Base-by-base conservation (phyloP, 805 yeast species). In the Pichia occidentalis region DNA sequence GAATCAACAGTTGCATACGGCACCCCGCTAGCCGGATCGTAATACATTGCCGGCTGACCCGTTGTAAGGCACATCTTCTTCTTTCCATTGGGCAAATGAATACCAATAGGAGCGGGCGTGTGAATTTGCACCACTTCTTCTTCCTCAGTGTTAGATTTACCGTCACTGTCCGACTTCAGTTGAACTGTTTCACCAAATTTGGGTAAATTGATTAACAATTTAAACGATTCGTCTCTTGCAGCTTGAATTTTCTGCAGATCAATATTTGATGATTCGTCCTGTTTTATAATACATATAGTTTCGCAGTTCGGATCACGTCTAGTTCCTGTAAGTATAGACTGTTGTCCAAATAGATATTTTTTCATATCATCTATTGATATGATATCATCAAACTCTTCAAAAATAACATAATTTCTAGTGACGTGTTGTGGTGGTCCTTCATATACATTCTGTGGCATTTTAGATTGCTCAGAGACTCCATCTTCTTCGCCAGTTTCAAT, bases 21-120 rank as follows among this genome's bases (percentile, higher is more conserved):
- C 36, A 92, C 73, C 25, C 95, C 95, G 21, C 82, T 77, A 25
- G 75, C 70, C 0, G 97, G 97, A 64, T 90, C 97, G 46, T 82
- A 78, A 59, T 85, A 90, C 52, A 76, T 72, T 13, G 92, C 95
- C 32, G 77, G 79, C 34, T 71, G 71, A 3, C 95, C 95, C 3
- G 86, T 77, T 30, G 88, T 77, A 19, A 80, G 64, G 68, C 95
- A 82, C 50, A 69, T 60, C 59, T 76, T 72, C 57, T 75, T 78
- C 36, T 69, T 68, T 21, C 84, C 86, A 56, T 69, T 84, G 28
- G 86, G 81, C 40, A 81, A 63, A 45, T 78, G 73, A 22, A 81
- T 76, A 13, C 90, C 90, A 3, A 77, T 66, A 3, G 90, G 92
- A 1, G 90, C 82, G 38, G 75, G 77, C 0, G 90, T 83, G 18